Base-by-base conservation (phyloP, 2,329 filamentous ascomycete species). In the Orbilia oligospora region DNA sequence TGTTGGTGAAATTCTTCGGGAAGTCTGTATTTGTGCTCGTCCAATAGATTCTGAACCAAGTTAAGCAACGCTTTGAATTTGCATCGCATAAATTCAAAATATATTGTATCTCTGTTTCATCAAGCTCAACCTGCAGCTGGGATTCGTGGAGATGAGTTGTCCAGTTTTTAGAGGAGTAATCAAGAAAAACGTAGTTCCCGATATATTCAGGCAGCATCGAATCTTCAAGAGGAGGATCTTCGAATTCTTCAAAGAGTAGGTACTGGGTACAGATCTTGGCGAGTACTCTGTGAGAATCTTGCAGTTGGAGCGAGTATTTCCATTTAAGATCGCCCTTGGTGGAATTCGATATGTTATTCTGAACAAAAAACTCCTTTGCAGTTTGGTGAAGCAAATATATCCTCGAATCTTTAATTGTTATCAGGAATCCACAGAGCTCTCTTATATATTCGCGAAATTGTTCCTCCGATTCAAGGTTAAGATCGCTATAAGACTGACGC, bases 341-440 rank as follows among this genome's bases (percentile, higher is more conserved):
- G 8, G 75, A 4, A 75, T 48, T 22, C 64, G 27, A 1, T 27
- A 18, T 9, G 49, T 27, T 18, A 24, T 24, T 53, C 24, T 53
- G 49, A 30, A 84, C 64, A 30, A 86, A 72, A 76, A 85, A 85
- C 46, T 85, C 84, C 64, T 81, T 85, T 0, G 84, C 85, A 0
- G 84, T 86, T 76, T 86, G 84, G 48, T 80, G 78, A 24, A 80
- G 38, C 10, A 80, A 20, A 20, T 78, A 80, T 63, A 78, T 46
- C 24, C 75, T 82, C 3, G 67, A 76, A 48, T 85, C 79, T 0
- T 83, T 75, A n/a, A 86, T 80, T 18, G 70, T 81, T 2, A 86
- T 78, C 61, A 86, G 85, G 5, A 85, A 82, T 0, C 83, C 84
- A 70, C 84, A 86, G 12, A 84, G 69, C 4, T 83, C 67, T 51